These are phyloP conservation scores for Aureobasidium pullulans DNA, from an alignment of 2,329 filamentous ascomycete genomes.

Conservation along the genomic window DNA sequence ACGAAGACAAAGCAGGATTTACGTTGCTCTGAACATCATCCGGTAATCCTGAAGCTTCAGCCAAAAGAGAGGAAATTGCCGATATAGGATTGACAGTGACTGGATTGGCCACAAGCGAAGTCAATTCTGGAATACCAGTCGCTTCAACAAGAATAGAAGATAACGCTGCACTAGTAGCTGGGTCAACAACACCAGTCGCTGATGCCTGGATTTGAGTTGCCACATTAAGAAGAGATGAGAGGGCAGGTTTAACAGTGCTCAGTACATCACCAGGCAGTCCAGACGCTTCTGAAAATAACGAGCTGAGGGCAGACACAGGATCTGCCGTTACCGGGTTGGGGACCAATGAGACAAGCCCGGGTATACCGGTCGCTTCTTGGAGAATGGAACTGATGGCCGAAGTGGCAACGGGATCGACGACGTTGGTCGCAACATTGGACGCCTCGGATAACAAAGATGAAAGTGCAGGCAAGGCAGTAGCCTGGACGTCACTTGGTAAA, in stretches of 20 bases:
- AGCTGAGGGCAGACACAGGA: too few species aligned
- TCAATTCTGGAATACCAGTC: neutral
- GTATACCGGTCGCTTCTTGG: too few species aligned
- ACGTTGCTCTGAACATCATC: neutral
- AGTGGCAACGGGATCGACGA: neutral
- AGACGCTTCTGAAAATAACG: too few species aligned
- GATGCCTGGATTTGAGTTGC: too few species aligned
- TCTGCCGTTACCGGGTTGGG: too few species aligned
- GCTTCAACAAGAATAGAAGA: neutral
- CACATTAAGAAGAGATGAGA: too few species aligned
- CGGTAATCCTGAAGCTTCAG: neutral
- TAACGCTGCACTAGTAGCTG: neutral
- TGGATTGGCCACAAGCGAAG: neutral
- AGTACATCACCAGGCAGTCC: too few species aligned
- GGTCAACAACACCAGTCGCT: neutral
- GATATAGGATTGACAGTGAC: neutral
- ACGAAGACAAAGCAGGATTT: neutral
- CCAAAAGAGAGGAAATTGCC: neutral
- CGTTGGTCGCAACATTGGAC: neutral
- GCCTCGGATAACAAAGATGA: neutral
- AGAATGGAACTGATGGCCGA: neutral
- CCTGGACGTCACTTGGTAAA: neutral
- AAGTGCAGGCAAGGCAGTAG: neutral
- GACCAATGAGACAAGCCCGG: too few species aligned
- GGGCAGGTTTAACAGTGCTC: too few species aligned